Conservation (phyloP, 2,329 filamentous ascomycete species). For the Ceratocystis cacaofunesta region DNA sequence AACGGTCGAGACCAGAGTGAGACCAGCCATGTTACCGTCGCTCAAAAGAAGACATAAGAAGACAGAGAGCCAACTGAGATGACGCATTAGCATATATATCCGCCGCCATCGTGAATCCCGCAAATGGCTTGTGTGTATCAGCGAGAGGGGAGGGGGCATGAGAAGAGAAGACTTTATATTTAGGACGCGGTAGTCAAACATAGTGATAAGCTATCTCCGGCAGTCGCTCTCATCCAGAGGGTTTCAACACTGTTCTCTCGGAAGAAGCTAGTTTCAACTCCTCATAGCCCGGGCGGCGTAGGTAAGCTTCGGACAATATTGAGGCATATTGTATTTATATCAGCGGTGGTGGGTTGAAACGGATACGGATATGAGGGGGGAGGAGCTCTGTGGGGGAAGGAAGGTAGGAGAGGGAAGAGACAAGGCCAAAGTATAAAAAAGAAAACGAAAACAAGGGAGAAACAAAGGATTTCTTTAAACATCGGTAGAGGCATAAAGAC, state of each 20-base stretch:
- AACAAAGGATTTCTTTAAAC: neutral
- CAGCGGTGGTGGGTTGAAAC: neutral
- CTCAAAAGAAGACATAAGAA: too few relatives aligned
- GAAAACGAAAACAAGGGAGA: neutral
- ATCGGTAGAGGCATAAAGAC: neutral
- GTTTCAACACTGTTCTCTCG: neutral
- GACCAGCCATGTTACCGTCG: too few relatives aligned
- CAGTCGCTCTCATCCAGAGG: neutral
- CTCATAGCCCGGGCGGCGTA: neutral
- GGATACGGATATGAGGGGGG: neutral
- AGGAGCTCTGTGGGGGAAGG: neutral
- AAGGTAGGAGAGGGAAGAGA: neutral
- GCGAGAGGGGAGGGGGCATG: neutral
- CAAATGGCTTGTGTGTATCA: neutral
- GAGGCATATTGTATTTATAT: slow-evolving; percentile 1
- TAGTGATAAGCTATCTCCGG: neutral
- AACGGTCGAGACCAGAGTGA: too few relatives aligned
- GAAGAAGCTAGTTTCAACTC: neutral
- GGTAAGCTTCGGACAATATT: neutral
- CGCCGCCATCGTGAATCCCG: neutral
- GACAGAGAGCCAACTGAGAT: too few relatives aligned
- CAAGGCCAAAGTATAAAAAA: neutral
- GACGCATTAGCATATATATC: too few relatives aligned
- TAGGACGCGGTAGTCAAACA: neutral
- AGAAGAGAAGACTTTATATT: neutral